Evolutionary conservation across 2,329 filamentous ascomycete genomes (phyloP).

Genomic region (Fusarium begoniae): DNA sequence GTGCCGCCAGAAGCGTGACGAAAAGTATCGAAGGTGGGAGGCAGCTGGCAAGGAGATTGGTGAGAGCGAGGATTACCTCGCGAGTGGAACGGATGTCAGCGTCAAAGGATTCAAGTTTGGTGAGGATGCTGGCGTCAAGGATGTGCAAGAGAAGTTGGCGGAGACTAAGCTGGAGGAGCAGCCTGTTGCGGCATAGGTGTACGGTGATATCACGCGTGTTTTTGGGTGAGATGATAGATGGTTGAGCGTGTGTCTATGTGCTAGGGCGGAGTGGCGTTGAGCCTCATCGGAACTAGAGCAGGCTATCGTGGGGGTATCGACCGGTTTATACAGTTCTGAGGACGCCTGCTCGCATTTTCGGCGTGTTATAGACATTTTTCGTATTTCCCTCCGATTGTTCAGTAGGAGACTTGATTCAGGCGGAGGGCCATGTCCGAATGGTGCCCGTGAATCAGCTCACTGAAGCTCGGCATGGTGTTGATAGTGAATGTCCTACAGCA

Average conservation of each 20-base stretch:
- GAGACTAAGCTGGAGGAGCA: constrained; percentile 41
- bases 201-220: neutral
- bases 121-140: constrained; percentile 29
- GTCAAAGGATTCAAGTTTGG: constrained; percentile 47
- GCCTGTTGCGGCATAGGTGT: constrained; percentile 29
- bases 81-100: constrained; percentile 62
- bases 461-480: neutral
- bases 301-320: neutral
- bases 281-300: neutral
- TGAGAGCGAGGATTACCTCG: constrained; percentile 88
- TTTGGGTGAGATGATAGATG: neutral
- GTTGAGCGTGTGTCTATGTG: neutral
- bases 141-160: constrained; percentile 43
- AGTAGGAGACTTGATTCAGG: neutral
- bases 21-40: constrained; percentile 76
- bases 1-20: constrained; percentile 71
- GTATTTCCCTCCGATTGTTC: neutral
- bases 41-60: constrained; percentile 83
- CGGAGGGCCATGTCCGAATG: neutral
- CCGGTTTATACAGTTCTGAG: neutral
- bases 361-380: neutral
- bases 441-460: neutral
- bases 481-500: neutral
- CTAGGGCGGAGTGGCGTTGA: neutral
- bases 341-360: neutral